Base-by-base conservation (phyloP, 192 early-diverging fungal species). In the Blastocladiella britannica region DNA sequence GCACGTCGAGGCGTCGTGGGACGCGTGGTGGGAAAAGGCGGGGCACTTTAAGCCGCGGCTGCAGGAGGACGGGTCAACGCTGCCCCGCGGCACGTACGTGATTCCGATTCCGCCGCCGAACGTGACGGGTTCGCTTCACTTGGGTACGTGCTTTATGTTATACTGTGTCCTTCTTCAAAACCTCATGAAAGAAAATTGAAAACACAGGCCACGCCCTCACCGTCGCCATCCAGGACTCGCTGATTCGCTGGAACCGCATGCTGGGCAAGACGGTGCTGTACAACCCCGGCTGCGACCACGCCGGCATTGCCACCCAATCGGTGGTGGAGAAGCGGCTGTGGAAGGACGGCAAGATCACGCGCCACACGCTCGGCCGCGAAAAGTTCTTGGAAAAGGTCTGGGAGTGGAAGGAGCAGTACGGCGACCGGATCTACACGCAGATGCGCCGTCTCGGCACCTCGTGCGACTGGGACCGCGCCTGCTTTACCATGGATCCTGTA, bases 81-180 rank as follows among this genome's bases (percentile, higher is more conserved):
- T 74, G 55, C 69, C 81, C 9, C 84, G 84, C 58, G 91, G 88
- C 56, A 65, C 76, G 26, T 97, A 89, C 71, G 84, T 94, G 28
- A 80, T 99, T 61, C 81, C 91, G n/a, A 82, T 87, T 15, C 95
- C 92, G 12, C 95, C 95, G 63, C 95, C 95, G n/a, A 99, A 99
- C 67, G 86, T 99, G 51, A 99, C 95, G 22, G 95, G 95, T 58
- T 80, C 82, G 55, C 82, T 99, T 53, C 93, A 99, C 63, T 81
- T 93, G 60, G 86, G 37, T 47, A 47, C 37, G 7, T 47, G 5
- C 5, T 47, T 47, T 4, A 9, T 47, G 12, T 47, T 47, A 9
- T 47, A 20, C 1, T 20, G n/a, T n/a, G n/a, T n/a, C n/a, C n/a
- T n/a, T n/a, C n/a, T n/a, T n/a, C n/a, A n/a, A n/a, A n/a, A n/a